Evolutionary conservation across 805 yeast genomes (phyloP).

Genomic region (Komagataella phaffii): DNA sequence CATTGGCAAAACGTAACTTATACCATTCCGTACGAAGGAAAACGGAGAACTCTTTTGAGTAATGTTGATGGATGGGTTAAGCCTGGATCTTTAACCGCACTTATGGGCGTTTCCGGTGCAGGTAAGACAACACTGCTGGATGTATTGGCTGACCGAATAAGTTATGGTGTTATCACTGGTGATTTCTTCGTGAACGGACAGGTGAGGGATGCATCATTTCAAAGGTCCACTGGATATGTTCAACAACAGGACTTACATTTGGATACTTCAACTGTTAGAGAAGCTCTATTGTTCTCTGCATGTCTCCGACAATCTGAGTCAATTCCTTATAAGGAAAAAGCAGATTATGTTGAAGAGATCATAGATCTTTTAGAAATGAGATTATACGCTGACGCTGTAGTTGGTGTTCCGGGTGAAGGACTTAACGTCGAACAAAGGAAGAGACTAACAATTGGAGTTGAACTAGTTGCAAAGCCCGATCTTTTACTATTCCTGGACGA

Average conservation of each 20-base stretch:
- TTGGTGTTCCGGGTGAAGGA: conserved; percentile 67
- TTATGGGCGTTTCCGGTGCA: conserved; percentile 84
- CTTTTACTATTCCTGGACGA: conserved; percentile 53
- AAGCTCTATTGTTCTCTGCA: conserved; percentile 61
- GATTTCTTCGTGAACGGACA: conserved; percentile 63
- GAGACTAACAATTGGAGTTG: conserved; percentile 59
- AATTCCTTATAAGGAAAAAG: conserved; percentile 44
- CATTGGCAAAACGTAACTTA: conserved; percentile 59
- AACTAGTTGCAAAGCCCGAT: conserved; percentile 56
- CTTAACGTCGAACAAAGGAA: conserved; percentile 57
- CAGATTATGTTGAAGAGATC: conserved; percentile 55
- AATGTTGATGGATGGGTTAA: conserved; percentile 60
- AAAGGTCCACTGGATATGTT: conserved; percentile 67
- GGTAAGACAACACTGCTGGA: conserved; percentile 73
- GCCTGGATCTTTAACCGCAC: conserved; percentile 72
- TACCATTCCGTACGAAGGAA: conserved; percentile 41
- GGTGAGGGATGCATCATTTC: conserved; percentile 51
- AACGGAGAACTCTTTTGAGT: conserved; percentile 25
- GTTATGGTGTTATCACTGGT: conserved; percentile 59
- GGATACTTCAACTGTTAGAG: conserved; percentile 58
- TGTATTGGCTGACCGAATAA: conserved; percentile 58
- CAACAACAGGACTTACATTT: conserved; percentile 75
- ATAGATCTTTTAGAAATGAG: conserved; percentile 57
- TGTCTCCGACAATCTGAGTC: conserved; percentile 53
- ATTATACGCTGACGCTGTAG: conserved; percentile 63